phyloP scores from a whole-genome alignment of 345 rosid genomes.

The Noccaea caerulescens region DNA sequence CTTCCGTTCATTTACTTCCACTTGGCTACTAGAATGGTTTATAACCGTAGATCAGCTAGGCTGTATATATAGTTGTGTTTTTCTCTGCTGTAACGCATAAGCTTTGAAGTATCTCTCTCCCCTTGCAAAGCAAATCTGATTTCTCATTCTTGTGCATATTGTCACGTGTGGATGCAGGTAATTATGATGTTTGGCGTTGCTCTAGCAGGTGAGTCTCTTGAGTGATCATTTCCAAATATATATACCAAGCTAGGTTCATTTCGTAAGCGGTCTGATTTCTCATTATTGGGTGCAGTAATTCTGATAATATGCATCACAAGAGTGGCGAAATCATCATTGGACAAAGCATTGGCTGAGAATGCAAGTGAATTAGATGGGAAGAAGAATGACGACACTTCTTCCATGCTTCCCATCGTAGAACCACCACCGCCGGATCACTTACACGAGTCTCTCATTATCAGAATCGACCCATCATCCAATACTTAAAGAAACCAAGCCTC shows the following conservation, averaged over 20 bases:
- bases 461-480: constrained; percentile 43
- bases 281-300: constrained; percentile 38
- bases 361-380: constrained; percentile 37
- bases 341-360: constrained; percentile 54
- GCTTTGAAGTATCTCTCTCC: constrained; percentile 4
- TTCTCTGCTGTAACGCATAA: background rate
- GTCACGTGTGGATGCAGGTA: constrained; percentile 46
- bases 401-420: constrained; percentile 38
- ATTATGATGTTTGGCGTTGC: constrained; percentile 46
- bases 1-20: background rate
- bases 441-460: constrained; percentile 41
- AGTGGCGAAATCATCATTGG: constrained; percentile 55
- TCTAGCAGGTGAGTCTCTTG: constrained; percentile 46
- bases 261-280: too few species aligned
- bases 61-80: constrained; percentile 1
- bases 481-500: constrained; percentile 13
- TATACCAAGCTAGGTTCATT: background rate
- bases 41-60: constrained; percentile 3
- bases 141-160: background rate
- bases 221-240: constrained; percentile 1
- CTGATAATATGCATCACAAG: constrained; percentile 48
- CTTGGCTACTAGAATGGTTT: constrained; percentile 18
- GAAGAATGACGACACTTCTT: constrained; percentile 32
- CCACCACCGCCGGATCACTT: constrained; percentile 29
- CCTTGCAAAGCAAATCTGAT: constrained; percentile 18